phyloP scores from a whole-genome alignment of 257 asterid species.

The Galeopsis tetrahit region DNA sequence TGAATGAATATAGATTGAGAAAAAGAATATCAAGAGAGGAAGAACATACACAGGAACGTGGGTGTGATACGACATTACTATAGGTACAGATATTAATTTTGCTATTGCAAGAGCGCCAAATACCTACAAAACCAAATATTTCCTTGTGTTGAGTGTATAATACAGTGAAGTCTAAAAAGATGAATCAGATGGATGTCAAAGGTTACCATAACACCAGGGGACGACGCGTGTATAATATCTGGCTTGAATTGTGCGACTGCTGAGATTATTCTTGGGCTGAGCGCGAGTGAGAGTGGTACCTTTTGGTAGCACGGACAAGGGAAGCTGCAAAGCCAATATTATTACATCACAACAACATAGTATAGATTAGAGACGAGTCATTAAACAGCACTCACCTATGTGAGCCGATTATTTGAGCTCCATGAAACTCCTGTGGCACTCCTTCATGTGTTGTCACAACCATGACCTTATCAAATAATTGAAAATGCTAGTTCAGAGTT shows the following conservation, averaged over 20 bases:
- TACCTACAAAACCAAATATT: constrained; percentile 49
- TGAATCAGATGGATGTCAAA: constrained; percentile 21
- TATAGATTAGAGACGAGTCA: not conserved
- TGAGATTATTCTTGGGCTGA: constrained; percentile 97
- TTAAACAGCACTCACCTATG: constrained; percentile 58
- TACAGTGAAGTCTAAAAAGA: not conserved
- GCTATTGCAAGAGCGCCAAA: constrained; percentile 93
- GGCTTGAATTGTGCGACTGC: constrained; percentile 94
- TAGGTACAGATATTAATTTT: constrained; percentile 76
- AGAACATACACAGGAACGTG: constrained; percentile 91
- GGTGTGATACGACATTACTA: constrained; percentile 97
- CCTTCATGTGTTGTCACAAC: constrained; percentile 99
- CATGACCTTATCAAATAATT: constrained; percentile 71
- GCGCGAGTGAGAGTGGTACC: constrained; percentile 94
- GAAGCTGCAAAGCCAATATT: constrained; percentile 58
- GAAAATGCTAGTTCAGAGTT: constrained; percentile 4
- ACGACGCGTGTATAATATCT: constrained; percentile 95
- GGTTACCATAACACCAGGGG: constrained; percentile 95
- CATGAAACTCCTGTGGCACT: constrained; percentile 92
- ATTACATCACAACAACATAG: constrained; percentile 20
- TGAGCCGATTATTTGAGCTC: constrained; percentile 94
- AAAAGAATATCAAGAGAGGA: constrained; percentile 19
- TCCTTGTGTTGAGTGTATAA: not conserved
- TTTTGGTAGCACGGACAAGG: constrained; percentile 93
- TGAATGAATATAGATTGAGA: not conserved